Evolutionary conservation across 2,329 filamentous ascomycete species (phyloP).

Genomic region (Fusarium ramigenum): DNA sequence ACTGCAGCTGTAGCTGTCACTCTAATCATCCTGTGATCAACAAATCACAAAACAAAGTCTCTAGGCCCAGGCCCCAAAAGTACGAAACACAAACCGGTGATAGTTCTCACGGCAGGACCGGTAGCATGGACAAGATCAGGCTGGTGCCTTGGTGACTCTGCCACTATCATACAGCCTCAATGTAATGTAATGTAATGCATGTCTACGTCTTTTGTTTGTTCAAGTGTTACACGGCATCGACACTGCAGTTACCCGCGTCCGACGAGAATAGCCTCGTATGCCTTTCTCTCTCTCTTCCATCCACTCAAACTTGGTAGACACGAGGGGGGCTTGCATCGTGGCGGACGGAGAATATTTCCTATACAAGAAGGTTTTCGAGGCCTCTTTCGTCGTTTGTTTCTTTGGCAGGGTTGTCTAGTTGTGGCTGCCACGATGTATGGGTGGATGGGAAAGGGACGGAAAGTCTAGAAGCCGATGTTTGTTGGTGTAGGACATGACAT

Average conservation of each 20-base stretch:
- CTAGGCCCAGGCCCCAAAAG: neutral
- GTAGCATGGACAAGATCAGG: slow-evolving; percentile 39
- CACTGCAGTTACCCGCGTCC: slow-evolving; percentile 46
- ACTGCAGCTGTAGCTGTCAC: neutral
- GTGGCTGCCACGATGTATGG: slow-evolving; percentile 13
- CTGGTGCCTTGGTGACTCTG: slow-evolving; percentile 31
- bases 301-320: neutral
- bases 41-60: slow-evolving; percentile 4
- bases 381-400: neutral
- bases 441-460: neutral
- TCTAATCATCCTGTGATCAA: neutral
- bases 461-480: neutral
- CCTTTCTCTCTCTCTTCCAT: neutral
- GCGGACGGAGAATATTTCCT: slow-evolving; percentile 9
- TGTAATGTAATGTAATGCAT: neutral
- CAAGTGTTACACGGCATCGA: slow-evolving; percentile 38
- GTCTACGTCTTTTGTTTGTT: slow-evolving; percentile 6
- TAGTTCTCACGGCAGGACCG: slow-evolving; percentile 36
- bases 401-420: neutral
- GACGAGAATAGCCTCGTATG: slow-evolving; percentile 52
- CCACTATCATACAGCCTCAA: slow-evolving; percentile 1
- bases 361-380: slow-evolving; percentile 6
- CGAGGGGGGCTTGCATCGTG: slow-evolving; percentile 22
- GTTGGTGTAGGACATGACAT: slow-evolving; percentile 7
- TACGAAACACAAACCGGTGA: slow-evolving; percentile 33